phyloP scores from a whole-genome alignment of 1,284 basidiomycete species.

The Melampsora americana region DNA sequence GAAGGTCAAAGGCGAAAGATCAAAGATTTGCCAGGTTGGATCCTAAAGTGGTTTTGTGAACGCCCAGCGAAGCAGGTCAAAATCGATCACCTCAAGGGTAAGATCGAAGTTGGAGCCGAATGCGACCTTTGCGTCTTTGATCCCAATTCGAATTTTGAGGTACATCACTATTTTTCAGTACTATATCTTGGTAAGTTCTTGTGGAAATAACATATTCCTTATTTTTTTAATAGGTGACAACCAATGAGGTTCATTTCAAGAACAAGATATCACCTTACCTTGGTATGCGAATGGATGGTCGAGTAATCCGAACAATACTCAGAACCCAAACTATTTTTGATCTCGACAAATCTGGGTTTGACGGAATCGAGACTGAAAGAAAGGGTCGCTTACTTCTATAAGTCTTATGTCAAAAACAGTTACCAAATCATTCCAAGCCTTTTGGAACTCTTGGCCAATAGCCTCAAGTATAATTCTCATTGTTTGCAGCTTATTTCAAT shows the following conservation, averaged over 20 bases:
- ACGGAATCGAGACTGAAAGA: neutral
- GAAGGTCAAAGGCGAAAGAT: slow-evolving; percentile 60
- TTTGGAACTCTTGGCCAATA: too few species aligned
- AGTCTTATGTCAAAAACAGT: neutral
- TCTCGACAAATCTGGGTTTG: neutral
- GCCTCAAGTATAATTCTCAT: too few species aligned
- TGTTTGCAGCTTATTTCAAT: too few species aligned
- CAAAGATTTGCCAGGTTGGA: slow-evolving; percentile 61
- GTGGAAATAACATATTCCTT: neutral
- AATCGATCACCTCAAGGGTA: slow-evolving; percentile 67
- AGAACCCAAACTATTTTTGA: slow-evolving; percentile 12
- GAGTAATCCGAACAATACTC: slow-evolving; percentile 28
- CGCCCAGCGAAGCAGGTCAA: slow-evolving; percentile 74
- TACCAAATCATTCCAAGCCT: too few species aligned
- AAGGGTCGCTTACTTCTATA: neutral
- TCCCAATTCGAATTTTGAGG: slow-evolving; percentile 62
- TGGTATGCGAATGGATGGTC: slow-evolving; percentile 20
- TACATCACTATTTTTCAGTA: slow-evolving; percentile 53
- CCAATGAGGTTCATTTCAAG: slow-evolving; percentile 74
- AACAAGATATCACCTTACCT: slow-evolving; percentile 83
- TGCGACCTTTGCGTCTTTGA: slow-evolving; percentile 84
- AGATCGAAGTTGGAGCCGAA: slow-evolving; percentile 68
- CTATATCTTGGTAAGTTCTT: slow-evolving; percentile 1
- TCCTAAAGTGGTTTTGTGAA: slow-evolving; percentile 70
- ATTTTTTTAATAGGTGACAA: slow-evolving; percentile 62